Base-by-base conservation (phyloP, 371 early-diverging fungal species). In the Mortierella sp. region DNA sequence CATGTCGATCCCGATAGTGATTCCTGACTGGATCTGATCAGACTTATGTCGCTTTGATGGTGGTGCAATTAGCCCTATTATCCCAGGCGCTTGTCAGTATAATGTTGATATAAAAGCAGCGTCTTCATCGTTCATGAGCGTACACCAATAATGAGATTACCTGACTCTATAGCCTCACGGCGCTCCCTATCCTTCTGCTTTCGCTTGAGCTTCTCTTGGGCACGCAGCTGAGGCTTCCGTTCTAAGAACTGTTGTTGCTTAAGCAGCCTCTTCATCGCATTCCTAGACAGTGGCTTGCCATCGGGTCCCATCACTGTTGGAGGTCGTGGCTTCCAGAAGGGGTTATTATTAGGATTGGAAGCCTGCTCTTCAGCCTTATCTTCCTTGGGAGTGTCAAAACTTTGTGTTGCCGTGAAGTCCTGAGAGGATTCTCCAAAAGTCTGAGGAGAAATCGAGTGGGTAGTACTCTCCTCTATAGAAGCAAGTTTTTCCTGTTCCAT, bases 1-100 rank as follows among this genome's bases (percentile, higher is more conserved):
- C 86, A 92, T 89, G 73, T 95, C 95, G 17, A 95, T 78, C 1
- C 93, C 87, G 35, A 96, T 82, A n/a, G 81, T 75, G 31, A 91
- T 72, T 1, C 76, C 84, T 12, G 87, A 76, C 9, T 79, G 82
- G 22, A 51, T 59, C 58, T 83, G 84, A 17, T 75, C 86, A 19
- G 69, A 49, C 34, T 74, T 72, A 9, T 68, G 70, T 47, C 76
- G 66, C 45, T 80, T 77, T 28, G 72, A 70, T 28, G 66, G 69
- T 28, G 75, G 74, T 0, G 67, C 60, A 28, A 79, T 64, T 23
- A 75, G 6, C 2, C 72, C 79, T 79, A 67, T 59, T 6, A 31
- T 31, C 6, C 4, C 28, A 13, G n/a, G 2, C 3, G 17, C 17
- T 15, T 45, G 3, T 45, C n/a, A 45, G 17, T 45, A 45, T 19